phyloP scores from a whole-genome alignment of 106 monocot genomes.

The Alisma plantagoaquatica region DNA sequence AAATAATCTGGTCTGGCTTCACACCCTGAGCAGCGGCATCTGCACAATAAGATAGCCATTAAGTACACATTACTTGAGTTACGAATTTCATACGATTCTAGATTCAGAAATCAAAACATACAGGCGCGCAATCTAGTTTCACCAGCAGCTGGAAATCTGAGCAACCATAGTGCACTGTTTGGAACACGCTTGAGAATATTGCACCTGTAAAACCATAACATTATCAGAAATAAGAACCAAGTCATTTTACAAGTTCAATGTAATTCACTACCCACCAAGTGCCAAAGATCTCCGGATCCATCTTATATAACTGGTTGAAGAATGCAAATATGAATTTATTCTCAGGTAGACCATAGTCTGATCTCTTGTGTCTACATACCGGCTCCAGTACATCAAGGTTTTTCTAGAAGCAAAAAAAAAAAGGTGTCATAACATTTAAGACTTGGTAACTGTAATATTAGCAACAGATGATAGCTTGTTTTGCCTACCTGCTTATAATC shows the following conservation, averaged over 20 bases:
- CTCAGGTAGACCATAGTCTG: conserved; percentile 94
- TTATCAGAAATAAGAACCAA: too few relatives aligned
- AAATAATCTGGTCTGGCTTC: conserved; percentile 76
- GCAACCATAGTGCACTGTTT: conserved; percentile 86
- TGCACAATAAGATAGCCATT: conserved; percentile 9
- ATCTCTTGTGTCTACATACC: conserved; percentile 58
- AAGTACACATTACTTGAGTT: background rate
- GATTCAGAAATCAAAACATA: too few relatives aligned
- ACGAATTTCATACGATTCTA: too few relatives aligned
- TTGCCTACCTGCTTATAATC: conserved; percentile 81
- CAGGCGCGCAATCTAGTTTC: conserved; percentile 76
- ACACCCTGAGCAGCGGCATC: conserved; percentile 86
- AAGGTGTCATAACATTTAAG: background rate
- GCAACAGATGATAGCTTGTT: too few relatives aligned
- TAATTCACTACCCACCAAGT: too few relatives aligned
- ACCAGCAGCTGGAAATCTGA: conserved; percentile 90
- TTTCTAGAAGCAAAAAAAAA: conserved; percentile 32
- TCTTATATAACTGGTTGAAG: conserved; percentile 96
- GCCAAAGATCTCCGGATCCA: conserved; percentile 95
- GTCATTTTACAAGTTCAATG: too few relatives aligned
- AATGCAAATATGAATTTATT: conserved; percentile 97
- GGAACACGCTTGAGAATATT: conserved; percentile 93
- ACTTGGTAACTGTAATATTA: background rate
- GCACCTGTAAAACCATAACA: conserved; percentile 91
- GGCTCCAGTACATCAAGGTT: conserved; percentile 71